Conservation (phyloP, 78 protist species). For the Protostelium mycophagum region DNA sequence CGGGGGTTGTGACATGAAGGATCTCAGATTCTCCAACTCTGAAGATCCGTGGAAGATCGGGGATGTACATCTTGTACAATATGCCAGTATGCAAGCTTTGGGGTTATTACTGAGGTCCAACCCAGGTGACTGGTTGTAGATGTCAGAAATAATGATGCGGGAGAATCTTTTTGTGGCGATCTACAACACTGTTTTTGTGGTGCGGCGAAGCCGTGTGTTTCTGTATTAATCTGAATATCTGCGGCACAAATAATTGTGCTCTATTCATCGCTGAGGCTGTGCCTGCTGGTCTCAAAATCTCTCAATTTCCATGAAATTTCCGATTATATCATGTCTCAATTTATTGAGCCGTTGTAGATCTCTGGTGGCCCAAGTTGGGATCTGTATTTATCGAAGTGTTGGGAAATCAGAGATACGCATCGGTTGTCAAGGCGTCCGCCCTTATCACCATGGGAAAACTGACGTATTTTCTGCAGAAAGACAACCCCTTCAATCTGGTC, state of each 20-base stretch:
- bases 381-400: not conserved
- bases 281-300: no score
- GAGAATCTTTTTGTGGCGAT: no score
- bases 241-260: no score
- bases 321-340: not conserved
- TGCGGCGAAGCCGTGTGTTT: no score
- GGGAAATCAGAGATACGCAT: not conserved
- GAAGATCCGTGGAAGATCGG: conserved; percentile 45
- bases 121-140: conserved; percentile 42
- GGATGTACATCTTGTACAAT: conserved; percentile 41
- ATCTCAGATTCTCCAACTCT: conserved; percentile 21
- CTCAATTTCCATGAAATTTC: not conserved
- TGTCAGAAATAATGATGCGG: no score
- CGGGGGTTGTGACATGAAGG: conserved; percentile 28
- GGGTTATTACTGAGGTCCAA: conserved; percentile 45
- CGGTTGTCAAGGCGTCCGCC: not conserved
- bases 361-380: not conserved
- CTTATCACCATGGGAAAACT: not conserved
- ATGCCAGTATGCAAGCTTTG: conserved; percentile 37
- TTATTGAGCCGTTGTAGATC: not conserved
- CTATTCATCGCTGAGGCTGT: no score
- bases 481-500: not conserved
- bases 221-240: no score
- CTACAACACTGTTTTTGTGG: no score
- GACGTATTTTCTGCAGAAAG: not conserved